Evolutionary conservation across 768 basidiomycete genomes (phyloP), one percentile per base, ranked within the genome.

Genomic region (Amanita polypyramis): DNA sequence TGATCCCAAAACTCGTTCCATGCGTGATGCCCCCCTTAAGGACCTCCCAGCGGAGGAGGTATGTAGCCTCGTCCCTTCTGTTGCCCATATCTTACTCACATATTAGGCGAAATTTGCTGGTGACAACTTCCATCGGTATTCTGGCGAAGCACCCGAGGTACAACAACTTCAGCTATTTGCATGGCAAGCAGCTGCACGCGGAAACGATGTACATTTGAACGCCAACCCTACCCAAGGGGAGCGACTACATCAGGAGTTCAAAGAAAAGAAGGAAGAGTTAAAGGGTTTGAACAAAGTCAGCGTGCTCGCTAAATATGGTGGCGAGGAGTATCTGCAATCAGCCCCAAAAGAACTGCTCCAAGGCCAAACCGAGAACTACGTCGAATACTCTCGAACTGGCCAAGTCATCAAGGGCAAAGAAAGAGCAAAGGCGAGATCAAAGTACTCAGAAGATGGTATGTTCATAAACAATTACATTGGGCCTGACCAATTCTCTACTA

Each of bases 1-100:
- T 61, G 96, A 99, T 60, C 96, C 96, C 40, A 99, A 99, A 70
- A 98, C 96, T 10, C 84, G 96, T 59, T 97, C 95, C 5, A 99
- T 99, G 96, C 85, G 96, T 66, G 96, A 99, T 59, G 94, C 95
- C 35, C 96, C 95, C 0, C 51, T 82, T 11, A 79, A 77, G 61
- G 77, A 80, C 55, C 70, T 88, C 20, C 72, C 80, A 5, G 68
- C 88, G n/a, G 92, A 95, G 65, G 95, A 98, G 58, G 93, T 94
- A 60, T 43, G 85, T 68, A 6, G 32, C 19, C 10, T 32, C 49
- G 29, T 34, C 47, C 32, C 51, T 23, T 29, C 4, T 17, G 29
- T 11, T 19, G 46, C 17, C 10, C 52, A 37, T 43, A 39, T 36
- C 52, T 21, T 48, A 34, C 23, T 15, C 43, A 36, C 47, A 19